phyloP scores from a whole-genome alignment of 1,284 basidiomycete genomes.

The Prillingera fragicola region DNA sequence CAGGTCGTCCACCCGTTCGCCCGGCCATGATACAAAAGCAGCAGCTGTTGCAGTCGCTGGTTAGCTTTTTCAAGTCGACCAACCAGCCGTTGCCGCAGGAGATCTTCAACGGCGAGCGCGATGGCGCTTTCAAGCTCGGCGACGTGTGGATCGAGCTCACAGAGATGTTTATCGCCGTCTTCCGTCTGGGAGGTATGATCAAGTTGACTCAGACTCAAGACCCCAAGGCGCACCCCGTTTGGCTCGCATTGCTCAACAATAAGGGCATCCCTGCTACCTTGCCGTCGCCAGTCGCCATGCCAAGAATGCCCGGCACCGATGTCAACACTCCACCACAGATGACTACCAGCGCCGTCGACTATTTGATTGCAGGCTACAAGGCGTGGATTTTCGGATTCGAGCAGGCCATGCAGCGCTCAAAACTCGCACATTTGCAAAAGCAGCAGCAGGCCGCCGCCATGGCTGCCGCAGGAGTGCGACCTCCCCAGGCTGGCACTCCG shows the following conservation, averaged over 20 bases:
- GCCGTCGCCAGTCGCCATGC: constrained; percentile 26
- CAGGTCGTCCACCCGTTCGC: not conserved
- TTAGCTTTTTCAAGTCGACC: constrained; percentile 22
- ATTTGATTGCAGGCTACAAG: constrained; percentile 31
- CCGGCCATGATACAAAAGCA: constrained; percentile 16
- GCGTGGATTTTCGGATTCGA: constrained; percentile 40
- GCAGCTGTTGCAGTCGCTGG: constrained; percentile 30
- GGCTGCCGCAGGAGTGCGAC: not conserved
- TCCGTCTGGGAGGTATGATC: constrained; percentile 29
- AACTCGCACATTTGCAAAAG: constrained; percentile 14
- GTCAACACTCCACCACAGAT: constrained; percentile 16
- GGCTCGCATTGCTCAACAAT: constrained; percentile 20
- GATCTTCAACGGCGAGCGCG: constrained; percentile 35
- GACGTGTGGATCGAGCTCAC: constrained; percentile 35
- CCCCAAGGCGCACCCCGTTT: constrained; percentile 25
- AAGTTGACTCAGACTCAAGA: constrained; percentile 17
- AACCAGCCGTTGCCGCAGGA: constrained; percentile 28
- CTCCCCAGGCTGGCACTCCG: constrained; percentile 1
- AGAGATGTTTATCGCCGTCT: constrained; percentile 35
- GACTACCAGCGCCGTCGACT: constrained; percentile 33
- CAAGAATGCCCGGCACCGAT: constrained; percentile 19
- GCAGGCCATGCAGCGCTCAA: constrained; percentile 28
- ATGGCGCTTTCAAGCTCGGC: constrained; percentile 33
- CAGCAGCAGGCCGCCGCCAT: constrained; percentile 5
- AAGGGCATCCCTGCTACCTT: constrained; percentile 31